Conservation (phyloP, 2,329 filamentous ascomycete genomes). For the Calycina herbarum region DNA sequence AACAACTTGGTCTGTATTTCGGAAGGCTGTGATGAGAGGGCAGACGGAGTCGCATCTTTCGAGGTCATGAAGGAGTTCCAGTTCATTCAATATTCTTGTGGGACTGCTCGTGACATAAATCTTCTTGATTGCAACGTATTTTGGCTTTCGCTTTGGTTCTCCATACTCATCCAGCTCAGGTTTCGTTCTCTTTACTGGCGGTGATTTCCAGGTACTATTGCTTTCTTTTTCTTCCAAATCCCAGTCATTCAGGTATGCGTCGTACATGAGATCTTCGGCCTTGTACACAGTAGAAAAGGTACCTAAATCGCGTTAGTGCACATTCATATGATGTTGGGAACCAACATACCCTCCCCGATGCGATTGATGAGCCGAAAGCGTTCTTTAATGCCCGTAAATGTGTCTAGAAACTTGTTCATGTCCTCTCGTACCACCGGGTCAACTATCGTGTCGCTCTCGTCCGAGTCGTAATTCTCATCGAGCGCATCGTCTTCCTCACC, state of each 20-base stretch:
- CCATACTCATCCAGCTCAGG: conserved; percentile 35
- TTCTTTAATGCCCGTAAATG: conserved; percentile 80
- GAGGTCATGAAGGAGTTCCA: conserved; percentile 88
- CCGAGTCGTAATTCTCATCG: conserved; percentile 48
- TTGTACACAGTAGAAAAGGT: conserved; percentile 99
- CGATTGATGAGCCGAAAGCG: conserved; percentile 91
- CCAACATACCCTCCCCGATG: conserved; percentile 80
- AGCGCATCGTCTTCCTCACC: conserved; percentile 38
- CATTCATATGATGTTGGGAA: not conserved
- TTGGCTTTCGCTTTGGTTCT: conserved; percentile 52
- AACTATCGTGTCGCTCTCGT: conserved; percentile 60
- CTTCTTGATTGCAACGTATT: conserved; percentile 97
- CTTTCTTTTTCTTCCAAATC: conserved; percentile 68
- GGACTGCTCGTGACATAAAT: conserved; percentile 98
- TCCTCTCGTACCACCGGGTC: conserved; percentile 75
- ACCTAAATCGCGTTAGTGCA: conserved; percentile 51
- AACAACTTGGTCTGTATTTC: conserved; percentile 89
- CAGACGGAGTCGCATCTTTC: conserved; percentile 82
- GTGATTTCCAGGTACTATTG: conserved; percentile 63
- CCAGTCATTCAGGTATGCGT: conserved; percentile 83
- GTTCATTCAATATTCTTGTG: conserved; percentile 89
- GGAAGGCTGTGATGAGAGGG: conserved; percentile 95
- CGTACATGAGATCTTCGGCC: conserved; percentile 87
- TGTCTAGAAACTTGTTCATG: conserved; percentile 80
- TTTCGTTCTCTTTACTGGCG: conserved; percentile 58